These are phyloP conservation scores for Aspergillus tamarii DNA, from an alignment of 2,329 filamentous ascomycete species.

Conservation along the genomic window DNA sequence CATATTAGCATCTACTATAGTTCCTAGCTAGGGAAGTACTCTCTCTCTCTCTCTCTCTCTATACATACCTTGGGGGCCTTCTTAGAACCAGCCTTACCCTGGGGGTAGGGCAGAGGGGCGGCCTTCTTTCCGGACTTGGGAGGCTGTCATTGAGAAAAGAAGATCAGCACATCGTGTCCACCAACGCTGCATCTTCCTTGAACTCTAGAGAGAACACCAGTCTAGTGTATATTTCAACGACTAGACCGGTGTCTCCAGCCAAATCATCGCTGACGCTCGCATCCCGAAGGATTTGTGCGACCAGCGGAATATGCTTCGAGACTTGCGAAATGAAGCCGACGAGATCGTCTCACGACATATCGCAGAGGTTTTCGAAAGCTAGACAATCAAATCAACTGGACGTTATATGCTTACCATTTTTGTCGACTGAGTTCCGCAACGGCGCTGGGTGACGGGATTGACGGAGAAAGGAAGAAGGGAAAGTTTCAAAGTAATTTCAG, in stretches of 20 bases:
- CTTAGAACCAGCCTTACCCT: constrained; percentile 87
- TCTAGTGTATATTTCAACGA: constrained; percentile 55
- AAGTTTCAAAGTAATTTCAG: constrained; percentile 23
- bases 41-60: not conserved
- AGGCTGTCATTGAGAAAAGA: constrained; percentile 99
- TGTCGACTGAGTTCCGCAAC: constrained; percentile 55
- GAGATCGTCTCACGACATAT: constrained; percentile 40
- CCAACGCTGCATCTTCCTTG: constrained; percentile 75
- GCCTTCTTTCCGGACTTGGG: constrained; percentile 97
- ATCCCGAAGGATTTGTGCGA: constrained; percentile 35
- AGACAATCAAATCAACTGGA: constrained; percentile 40
- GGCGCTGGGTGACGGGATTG: constrained; percentile 52
- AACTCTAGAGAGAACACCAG: constrained; percentile 81
- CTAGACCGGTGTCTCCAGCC: constrained; percentile 58
- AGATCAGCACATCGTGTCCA: constrained; percentile 83
- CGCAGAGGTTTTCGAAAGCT: constrained; percentile 44
- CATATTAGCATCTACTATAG: constrained; percentile 20
- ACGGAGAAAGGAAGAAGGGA: constrained; percentile 37
- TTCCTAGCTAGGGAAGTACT: constrained; percentile 16
- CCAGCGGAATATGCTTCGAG: constrained; percentile 44
- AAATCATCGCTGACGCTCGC: constrained; percentile 46
- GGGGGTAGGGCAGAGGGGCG: constrained; percentile 93
- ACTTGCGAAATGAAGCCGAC: constrained; percentile 30
- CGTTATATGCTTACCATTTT: constrained; percentile 64
- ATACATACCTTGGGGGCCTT: constrained; percentile 91